Percentiles rank a stretch among this genome's conserved stretches.
Evolutionary conservation across 768 basidiomycete species (phyloP).

Genomic region (Panaeolus cyanescens): DNA sequence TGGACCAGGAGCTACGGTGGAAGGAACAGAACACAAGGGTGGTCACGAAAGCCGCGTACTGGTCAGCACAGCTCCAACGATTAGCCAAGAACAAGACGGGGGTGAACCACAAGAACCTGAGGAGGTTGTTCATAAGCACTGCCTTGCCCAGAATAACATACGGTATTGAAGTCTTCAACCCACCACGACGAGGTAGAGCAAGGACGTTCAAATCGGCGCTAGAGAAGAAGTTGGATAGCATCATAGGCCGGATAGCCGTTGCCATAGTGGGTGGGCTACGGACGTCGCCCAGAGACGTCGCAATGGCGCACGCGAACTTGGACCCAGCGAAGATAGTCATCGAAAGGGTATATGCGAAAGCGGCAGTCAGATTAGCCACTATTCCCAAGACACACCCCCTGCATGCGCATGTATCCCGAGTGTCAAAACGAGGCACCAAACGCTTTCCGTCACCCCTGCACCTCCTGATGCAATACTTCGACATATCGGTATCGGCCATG

Average conservation of each 20-base stretch:
- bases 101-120: conserved; percentile 9
- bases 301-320: conserved; percentile 11
- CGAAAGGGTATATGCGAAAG: conserved; percentile 6
- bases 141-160: conserved; percentile 32
- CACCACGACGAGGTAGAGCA: conserved; percentile 2
- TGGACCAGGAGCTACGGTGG: not conserved
- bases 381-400: conserved; percentile 18
- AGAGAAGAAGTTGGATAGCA: conserved; percentile 6
- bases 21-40: conserved; percentile 11
- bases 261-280: conserved; percentile 12
- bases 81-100: conserved; percentile 22
- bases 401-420: not conserved
- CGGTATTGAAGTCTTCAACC: conserved; percentile 24
- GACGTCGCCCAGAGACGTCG: conserved; percentile 10
- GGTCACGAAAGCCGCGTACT: no score
- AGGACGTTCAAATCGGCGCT: not conserved
- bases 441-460: conserved; percentile 22
- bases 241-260: conserved; percentile 12
- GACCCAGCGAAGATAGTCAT: conserved; percentile 13
- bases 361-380: conserved; percentile 15
- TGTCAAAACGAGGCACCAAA: conserved; percentile 1
- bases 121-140: conserved; percentile 24
- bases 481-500: conserved; percentile 4
- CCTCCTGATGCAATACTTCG: conserved; percentile 10
- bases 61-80: conserved; percentile 18